Base-by-base conservation (phyloP, 306 rosid species). In the Sophora flavescens region DNA sequence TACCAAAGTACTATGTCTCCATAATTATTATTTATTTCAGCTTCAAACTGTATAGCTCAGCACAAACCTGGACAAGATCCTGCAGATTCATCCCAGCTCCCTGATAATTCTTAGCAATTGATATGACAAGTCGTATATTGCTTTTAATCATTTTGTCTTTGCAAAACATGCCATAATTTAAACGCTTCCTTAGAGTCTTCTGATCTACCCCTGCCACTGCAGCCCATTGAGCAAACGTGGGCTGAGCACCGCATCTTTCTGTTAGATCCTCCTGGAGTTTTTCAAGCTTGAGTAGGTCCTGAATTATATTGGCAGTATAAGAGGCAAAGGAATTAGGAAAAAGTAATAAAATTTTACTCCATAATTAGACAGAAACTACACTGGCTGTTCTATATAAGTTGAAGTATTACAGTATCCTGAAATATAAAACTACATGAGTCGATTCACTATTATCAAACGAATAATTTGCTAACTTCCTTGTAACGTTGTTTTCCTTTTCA, bases 81-180 rank as follows among this genome's bases (percentile, higher is more conserved):
- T 89, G 93, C 64, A 95, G 92, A 83, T 89, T 92, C 97, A 95
- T 90, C 77, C 98, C 98, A 72, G 81, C 82, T 66, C 97, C 97
- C 82, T 89, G 97, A 82, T 89, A 95, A 77, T 88, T 92, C 85
- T 90, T 95, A 18, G 97, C 98, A 78, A 95, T 89, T 66, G 97
- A 95, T 88, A 95, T 95, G 74, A 95, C 98, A 64, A 95, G 96
- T 60, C 98, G 84, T 65, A 95, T 76, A 78, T 95, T 95, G 85
- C 98, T 95, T 79, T 89, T 95, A 78, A 95, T 87, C 98, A 95
- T 95, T 82, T 82, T 92, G 85, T 95, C 97, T 85, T 95, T 95
- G 90, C 96, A 95, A 35, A 57, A 76, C 72, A 57, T 80, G 63
- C 98, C 98, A 69, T 92, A 75, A 77, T 89, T 88, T 83, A 95